These are phyloP conservation scores for Emmonsiellopsis sp. DNA, from an alignment of 2,329 filamentous ascomycete genomes.

Conservation along the genomic window DNA sequence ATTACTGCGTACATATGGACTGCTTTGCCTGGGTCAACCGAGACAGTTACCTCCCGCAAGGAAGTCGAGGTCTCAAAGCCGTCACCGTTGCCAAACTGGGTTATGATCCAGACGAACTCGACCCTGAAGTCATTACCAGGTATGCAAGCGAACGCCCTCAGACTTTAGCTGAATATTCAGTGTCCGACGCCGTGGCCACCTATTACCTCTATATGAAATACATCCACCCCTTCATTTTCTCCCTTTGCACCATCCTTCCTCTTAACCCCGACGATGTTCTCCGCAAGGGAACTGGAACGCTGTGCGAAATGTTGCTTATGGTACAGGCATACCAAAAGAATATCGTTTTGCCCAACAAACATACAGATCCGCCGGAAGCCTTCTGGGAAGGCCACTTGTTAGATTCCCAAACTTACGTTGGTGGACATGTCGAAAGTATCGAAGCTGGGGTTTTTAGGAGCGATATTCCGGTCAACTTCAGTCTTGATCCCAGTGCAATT, in stretches of 20 bases:
- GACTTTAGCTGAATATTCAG: slow-evolving; percentile 92
- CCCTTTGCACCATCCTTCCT: slow-evolving; percentile 90
- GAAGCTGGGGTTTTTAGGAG: slow-evolving; percentile 94
- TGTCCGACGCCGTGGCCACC: slow-evolving; percentile 96
- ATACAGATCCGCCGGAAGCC: slow-evolving; percentile 77
- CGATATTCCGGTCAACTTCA: slow-evolving; percentile 91
- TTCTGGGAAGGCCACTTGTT: slow-evolving; percentile 96
- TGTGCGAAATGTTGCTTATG: slow-evolving; percentile 99
- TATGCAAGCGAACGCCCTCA: slow-evolving; percentile 81
- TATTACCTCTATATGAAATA: slow-evolving; percentile 99
- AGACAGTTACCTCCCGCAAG: slow-evolving; percentile 95
- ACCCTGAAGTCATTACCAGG: slow-evolving; percentile 94
- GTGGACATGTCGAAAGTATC: slow-evolving; percentile 97
- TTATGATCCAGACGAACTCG: slow-evolving; percentile 95
- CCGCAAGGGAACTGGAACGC: slow-evolving; percentile 90
- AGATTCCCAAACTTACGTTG: slow-evolving; percentile 96
- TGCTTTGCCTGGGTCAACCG: slow-evolving; percentile 98
- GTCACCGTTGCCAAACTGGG: slow-evolving; percentile 96
- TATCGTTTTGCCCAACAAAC: slow-evolving; percentile 94
- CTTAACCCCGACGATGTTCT: slow-evolving; percentile 86
- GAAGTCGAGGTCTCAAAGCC: slow-evolving; percentile 92
- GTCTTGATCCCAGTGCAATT: slow-evolving; percentile 76
- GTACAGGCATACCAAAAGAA: slow-evolving; percentile 89
- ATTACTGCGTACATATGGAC: slow-evolving; percentile 97
- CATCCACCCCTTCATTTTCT: slow-evolving; percentile 99